Percentiles rank a stretch among this genome's conserved stretches.
phyloP scores from a whole-genome alignment of 1,284 basidiomycete species.

The Golubevia sp. region DNA sequence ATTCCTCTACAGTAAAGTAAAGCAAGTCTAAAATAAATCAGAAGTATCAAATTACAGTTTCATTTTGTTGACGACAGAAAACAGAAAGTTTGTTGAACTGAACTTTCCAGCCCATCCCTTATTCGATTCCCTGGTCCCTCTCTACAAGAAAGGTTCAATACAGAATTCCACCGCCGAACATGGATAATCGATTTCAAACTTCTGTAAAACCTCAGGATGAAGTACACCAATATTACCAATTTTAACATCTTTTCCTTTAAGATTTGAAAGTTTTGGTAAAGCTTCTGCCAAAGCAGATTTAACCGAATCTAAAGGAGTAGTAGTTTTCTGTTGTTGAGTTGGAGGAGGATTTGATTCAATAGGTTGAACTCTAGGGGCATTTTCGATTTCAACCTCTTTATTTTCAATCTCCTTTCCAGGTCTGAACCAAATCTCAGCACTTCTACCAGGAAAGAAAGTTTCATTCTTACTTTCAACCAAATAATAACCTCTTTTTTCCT shows the following conservation, averaged over 20 bases:
- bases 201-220: slow-evolving; percentile 46
- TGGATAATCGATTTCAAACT: slow-evolving; percentile 47
- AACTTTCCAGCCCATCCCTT: too few species aligned
- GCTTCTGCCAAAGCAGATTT: neutral
- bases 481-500: slow-evolving; percentile 7
- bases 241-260: slow-evolving; percentile 3
- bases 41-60: too few species aligned
- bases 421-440: neutral
- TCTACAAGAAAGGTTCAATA: slow-evolving; percentile 46
- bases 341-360: neutral
- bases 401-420: too few species aligned
- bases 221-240: slow-evolving; percentile 43
- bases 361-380: too few species aligned
- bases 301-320: neutral
- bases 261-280: neutral
- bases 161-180: slow-evolving; percentile 56
- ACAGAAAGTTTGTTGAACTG: too few species aligned
- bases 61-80: too few species aligned
- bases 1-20: too few species aligned
- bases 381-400: too few species aligned
- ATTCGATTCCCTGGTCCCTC: too few species aligned
- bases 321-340: slow-evolving; percentile 5
- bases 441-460: neutral
- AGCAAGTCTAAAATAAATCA: too few species aligned
- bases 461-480: neutral